These are phyloP conservation scores for Eremothecium gossypii DNA, from an alignment of 1,139 yeast genomes.

Conservation along the genomic window DNA sequence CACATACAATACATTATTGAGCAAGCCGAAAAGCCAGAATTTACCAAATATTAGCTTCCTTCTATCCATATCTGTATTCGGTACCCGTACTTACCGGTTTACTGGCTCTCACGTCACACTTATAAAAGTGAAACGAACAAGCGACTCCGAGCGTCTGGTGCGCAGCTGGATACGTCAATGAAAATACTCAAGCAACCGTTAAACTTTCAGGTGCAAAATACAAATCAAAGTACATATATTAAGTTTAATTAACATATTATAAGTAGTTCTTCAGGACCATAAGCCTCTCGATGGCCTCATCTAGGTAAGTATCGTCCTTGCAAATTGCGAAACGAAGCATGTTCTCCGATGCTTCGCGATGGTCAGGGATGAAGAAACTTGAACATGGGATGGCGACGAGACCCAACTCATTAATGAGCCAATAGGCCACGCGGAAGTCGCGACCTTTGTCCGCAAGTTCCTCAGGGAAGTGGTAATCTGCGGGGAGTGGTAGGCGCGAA, in stretches of 20 bases:
- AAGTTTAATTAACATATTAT: constrained; percentile 11
- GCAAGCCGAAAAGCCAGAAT: constrained; percentile 77
- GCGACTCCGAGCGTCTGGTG: not conserved
- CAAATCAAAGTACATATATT: not conserved
- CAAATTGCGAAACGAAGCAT: constrained; percentile 92
- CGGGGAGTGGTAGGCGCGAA: constrained; percentile 69
- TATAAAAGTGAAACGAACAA: too few relatives aligned
- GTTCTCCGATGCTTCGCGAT: constrained; percentile 70
- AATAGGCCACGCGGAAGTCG: constrained; percentile 82
- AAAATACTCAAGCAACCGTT: not conserved
- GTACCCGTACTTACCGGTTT: too few relatives aligned
- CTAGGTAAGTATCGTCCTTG: constrained; percentile 73
- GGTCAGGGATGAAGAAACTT: constrained; percentile 69
- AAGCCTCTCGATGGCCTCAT: constrained; percentile 73
- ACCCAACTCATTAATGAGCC: constrained; percentile 88
- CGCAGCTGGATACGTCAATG: not conserved
- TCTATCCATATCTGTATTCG: not conserved
- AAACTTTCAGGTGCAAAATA: not conserved
- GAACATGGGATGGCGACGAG: constrained; percentile 96
- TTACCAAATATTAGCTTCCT: constrained; percentile 34
- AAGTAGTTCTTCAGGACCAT: constrained; percentile 58
- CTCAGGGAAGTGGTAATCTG: constrained; percentile 59
- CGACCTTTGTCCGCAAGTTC: constrained; percentile 60
- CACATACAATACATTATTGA: constrained; percentile 84
- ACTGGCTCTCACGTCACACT: too few relatives aligned